Percentiles rank a stretch among this genome's conserved stretches.
Evolutionary conservation across 2,329 filamentous ascomycete genomes (phyloP).

Genomic region (Sarocladium brachiariae): DNA sequence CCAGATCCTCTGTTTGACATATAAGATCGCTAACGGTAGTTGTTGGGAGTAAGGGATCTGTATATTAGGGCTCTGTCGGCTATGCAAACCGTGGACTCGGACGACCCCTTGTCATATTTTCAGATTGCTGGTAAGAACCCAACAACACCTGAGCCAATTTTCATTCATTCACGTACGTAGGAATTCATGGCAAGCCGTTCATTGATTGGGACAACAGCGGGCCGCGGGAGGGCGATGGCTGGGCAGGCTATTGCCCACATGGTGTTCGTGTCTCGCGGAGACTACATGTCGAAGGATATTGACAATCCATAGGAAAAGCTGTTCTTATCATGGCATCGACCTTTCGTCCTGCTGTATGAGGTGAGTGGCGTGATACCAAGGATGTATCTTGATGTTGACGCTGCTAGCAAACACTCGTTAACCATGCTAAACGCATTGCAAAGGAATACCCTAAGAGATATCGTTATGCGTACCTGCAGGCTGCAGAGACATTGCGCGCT

Average conservation of each 20-base stretch:
- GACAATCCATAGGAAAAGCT: slow-evolving; percentile 33
- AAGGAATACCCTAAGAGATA: slow-evolving; percentile 30
- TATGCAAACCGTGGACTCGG: slow-evolving; percentile 33
- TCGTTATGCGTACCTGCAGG: slow-evolving; percentile 31
- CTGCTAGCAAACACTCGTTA: slow-evolving; percentile 44
- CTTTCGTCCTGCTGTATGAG: slow-evolving; percentile 48
- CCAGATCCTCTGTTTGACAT: background rate
- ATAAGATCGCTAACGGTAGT: background rate
- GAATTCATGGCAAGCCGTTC: slow-evolving; percentile 36
- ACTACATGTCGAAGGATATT: background rate
- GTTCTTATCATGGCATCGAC: slow-evolving; percentile 50
- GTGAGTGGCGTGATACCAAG: slow-evolving; percentile 23
- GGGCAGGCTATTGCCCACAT: slow-evolving; percentile 40
- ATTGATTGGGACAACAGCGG: slow-evolving; percentile 37
- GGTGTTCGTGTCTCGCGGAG: slow-evolving; percentile 26
- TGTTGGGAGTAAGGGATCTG: slow-evolving; percentile 34
- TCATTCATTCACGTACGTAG: slow-evolving; percentile 16
- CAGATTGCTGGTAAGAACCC: slow-evolving; percentile 36
- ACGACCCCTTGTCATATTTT: slow-evolving; percentile 42
- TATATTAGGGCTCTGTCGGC: slow-evolving; percentile 39
- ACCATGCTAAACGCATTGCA: slow-evolving; percentile 39
- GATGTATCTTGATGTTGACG: slow-evolving; percentile 10
- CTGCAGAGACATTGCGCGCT: slow-evolving; percentile 38
- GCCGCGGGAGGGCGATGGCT: slow-evolving; percentile 18
- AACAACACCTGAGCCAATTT: background rate